Conservation (phyloP, 2,329 filamentous ascomycete genomes). For the Exophiala spinifera region DNA sequence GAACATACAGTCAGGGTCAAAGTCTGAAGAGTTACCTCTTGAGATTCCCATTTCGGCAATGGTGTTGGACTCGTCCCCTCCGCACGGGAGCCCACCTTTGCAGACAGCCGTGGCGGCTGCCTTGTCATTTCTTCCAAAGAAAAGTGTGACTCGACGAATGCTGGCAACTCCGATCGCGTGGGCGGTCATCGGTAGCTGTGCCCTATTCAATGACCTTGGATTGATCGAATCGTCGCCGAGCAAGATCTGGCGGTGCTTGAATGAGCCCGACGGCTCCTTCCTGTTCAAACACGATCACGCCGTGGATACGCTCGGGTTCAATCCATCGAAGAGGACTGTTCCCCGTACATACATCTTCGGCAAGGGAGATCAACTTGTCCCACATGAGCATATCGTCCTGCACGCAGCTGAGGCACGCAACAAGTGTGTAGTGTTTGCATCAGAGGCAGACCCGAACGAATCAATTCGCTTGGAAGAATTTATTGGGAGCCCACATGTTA, state of each 20-base stretch:
- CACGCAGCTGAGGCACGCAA: constrained; percentile 45
- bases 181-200: constrained; percentile 27
- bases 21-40: neutral
- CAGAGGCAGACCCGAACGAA: neutral
- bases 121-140: constrained; percentile 1
- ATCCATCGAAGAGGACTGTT: constrained; percentile 13
- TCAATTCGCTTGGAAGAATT: constrained; percentile 47
- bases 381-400: constrained; percentile 46
- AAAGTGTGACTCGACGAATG: neutral
- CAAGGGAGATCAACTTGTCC: constrained; percentile 47
- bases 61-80: constrained; percentile 40
- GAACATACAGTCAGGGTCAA: neutral
- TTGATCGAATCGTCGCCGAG: neutral
- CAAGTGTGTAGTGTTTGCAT: neutral
- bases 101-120: neutral
- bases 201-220: neutral
- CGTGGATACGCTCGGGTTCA: no score
- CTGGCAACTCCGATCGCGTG: constrained; percentile 9
- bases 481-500: constrained; percentile 49
- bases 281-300: constrained; percentile 26
- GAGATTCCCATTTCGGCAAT: constrained; percentile 47
- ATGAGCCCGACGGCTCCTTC: constrained; percentile 35
- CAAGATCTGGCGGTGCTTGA: constrained; percentile 29
- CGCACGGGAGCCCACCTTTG: constrained; percentile 3
- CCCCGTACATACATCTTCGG: constrained; percentile 54